Conservation (phyloP, 768 basidiomycete genomes). For the Gymnopilus junonius region DNA sequence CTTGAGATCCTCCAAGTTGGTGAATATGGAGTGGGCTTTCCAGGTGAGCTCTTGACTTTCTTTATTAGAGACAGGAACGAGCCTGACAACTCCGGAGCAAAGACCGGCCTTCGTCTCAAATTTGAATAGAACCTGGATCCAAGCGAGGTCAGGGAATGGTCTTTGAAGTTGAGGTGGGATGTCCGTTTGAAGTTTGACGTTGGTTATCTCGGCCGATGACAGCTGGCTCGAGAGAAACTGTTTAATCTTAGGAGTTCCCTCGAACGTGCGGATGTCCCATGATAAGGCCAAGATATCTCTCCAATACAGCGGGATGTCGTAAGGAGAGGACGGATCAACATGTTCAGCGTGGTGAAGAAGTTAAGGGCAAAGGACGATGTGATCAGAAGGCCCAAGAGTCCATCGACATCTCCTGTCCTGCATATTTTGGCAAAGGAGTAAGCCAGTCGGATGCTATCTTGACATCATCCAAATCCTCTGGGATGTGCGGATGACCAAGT, state of each 20-base stretch:
- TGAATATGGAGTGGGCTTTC: conserved; percentile 67
- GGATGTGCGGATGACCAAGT: conserved; percentile 29
- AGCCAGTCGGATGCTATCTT: conserved; percentile 46
- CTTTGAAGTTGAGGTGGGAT: conserved; percentile 9
- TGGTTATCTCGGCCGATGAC: conserved; percentile 22
- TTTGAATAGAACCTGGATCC: conserved; percentile 59
- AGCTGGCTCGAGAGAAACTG: conserved; percentile 54
- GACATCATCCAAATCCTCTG: conserved; percentile 38
- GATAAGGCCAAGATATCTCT: conserved; percentile 65
- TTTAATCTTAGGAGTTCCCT: conserved; percentile 42
- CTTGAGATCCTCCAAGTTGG: conserved; percentile 60
- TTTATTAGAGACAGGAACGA: conserved; percentile 44
- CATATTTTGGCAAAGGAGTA: conserved; percentile 34
- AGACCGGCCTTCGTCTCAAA: conserved; percentile 57
- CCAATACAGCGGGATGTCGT: conserved; percentile 47
- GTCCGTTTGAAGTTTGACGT: conserved; percentile 26
- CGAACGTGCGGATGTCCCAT: conserved; percentile 66
- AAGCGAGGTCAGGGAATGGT: conserved; percentile 56
- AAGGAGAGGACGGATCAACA: conserved; percentile 11
- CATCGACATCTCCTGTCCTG: conserved; percentile 37
- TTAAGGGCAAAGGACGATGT: conserved; percentile 30
- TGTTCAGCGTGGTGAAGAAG: conserved; percentile 15
- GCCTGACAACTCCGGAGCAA: conserved; percentile 56
- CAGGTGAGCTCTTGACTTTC: conserved; percentile 33
- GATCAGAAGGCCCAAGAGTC: conserved; percentile 39